Evolutionary conservation across 768 basidiomycete species (phyloP), one percentile per base, ranked within the genome.

Genomic region (Tricholomella constricta): DNA sequence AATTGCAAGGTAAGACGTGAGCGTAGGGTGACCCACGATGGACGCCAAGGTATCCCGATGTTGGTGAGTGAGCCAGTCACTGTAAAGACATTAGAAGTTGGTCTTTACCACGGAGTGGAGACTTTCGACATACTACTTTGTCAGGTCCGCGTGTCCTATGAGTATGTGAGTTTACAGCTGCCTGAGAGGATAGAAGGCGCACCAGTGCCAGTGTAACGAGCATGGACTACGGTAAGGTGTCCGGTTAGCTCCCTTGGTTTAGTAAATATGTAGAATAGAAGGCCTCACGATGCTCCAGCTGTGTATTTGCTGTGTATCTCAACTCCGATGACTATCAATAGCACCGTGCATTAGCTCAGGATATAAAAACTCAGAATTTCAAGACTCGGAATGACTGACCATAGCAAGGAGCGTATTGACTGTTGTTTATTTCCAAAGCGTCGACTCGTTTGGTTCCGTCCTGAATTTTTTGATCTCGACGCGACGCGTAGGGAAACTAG

Each of bases 41-140:
- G 95, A 89, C 20, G 95, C 76, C 55, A 92, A 75, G n/a, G 94
- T 95, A 69, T 98, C 96, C 36, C 96, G 86, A 73, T 98, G 95
- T 65, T 98, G 96, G 71, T 98, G 93, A 6, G 94, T 97, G 41
- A 96, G 72, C 96, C 96, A 98, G 66, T 98, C 96, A 72, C 96
- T 98, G 34, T 47, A 19, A 31, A 36, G 26, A 46, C 32, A 59
- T 64, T 57, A 60, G 60, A 10, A 51, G 43, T 45, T 31, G 49
- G 43, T 36, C 36, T 27, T 29, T 41, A 57, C 22, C 37, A 42
- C 51, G 36, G 36, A 22, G 52, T 36, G 57, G 47, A 37, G 43
- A 44, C 50, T 45, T 44, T 10, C 36, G 34, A 75, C 92, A 57
- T 63, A 97, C 96, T 88, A 94, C 78, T 98, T 98, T 6, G 93